Evolutionary conservation across 2,329 filamentous ascomycete species (phyloP), one percentile per base, ranked within the genome.

Genomic region (Penicillium frequentans): DNA sequence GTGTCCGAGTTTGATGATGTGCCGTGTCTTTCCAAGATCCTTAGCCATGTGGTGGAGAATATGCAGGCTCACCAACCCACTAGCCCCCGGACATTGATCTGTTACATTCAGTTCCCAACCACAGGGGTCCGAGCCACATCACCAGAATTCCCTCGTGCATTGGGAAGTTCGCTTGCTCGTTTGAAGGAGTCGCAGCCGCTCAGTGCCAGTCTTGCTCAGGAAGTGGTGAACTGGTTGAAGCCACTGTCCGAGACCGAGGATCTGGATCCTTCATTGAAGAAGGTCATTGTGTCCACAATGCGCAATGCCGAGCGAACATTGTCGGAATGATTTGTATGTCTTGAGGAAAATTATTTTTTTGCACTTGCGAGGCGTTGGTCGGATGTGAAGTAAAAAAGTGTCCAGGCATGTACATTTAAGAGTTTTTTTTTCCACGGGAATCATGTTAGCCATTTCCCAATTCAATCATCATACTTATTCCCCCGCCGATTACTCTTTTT

Each of bases 21-120:
- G 29, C 82, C 86, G 1, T 88, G 87, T 54, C 81, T 89, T 54
- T 72, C 77, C 11, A 87, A 78, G 67, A 85, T 97, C 42, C 77
- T 93, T 39, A 82, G 88, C 61, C 90, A 96, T 72, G 87, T 96
- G 48, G 75, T 95, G 43, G 70, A 76, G 47, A 78, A 79, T 42
- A 83, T 96, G 77, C 77, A 81, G 43, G 76, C 84, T 61, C 73
- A 79, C 33, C 85, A 84, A 61, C 84, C 90, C 2, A 78, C 81
- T 45, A 81, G 86, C 60, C 79, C 87, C 6, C 81, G 84, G 53
- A 87, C 88, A 0, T 84, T 84, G 72, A 86, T 84, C 69, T 93
- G 90, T 75, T 83, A 86, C 67, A 85, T 93, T 64, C 86, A 84
- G 67, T 82, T 88, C 65, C 86, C 90, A 5, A 79, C 96, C 2